Conservation (phyloP, 768 basidiomycete genomes). For the Collybia sp. region DNA sequence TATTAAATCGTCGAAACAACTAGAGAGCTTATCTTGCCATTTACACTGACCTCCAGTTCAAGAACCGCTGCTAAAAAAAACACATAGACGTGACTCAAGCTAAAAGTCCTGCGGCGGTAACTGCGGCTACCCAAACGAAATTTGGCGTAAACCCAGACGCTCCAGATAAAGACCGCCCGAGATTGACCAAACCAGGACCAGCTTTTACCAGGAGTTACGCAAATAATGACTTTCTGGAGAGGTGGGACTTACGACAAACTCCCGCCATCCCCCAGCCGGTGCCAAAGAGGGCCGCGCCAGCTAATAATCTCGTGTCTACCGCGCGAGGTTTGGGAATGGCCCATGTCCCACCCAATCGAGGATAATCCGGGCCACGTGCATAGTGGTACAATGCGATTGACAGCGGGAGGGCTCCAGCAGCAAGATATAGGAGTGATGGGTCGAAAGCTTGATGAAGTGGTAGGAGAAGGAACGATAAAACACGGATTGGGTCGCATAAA, state of each 20-base stretch:
- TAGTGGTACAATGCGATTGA: slow-evolving; percentile 38
- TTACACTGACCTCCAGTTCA: too few species aligned
- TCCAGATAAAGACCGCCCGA: slow-evolving; percentile 43
- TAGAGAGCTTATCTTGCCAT: too few species aligned
- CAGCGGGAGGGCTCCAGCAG: slow-evolving; percentile 46
- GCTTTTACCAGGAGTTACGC: slow-evolving; percentile 27
- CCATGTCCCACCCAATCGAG: slow-evolving; percentile 41
- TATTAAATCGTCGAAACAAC: too few species aligned
- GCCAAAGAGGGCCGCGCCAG: slow-evolving; percentile 54
- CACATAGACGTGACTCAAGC: too few species aligned
- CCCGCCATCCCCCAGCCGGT: slow-evolving; percentile 60
- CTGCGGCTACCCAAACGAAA: slow-evolving; percentile 32
- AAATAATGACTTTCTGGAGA: slow-evolving; percentile 1
- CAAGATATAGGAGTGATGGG: slow-evolving; percentile 50
- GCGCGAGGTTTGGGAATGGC: slow-evolving; percentile 30
- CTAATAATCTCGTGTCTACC: slow-evolving; percentile 41
- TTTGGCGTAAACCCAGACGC: slow-evolving; percentile 26
- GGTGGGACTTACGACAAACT: slow-evolving; percentile 48
- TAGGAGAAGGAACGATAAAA: slow-evolving; percentile 48
- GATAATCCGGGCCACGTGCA: slow-evolving; percentile 30
- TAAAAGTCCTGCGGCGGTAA: too few species aligned
- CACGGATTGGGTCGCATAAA: slow-evolving; percentile 42
- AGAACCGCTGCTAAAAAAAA: too few species aligned
- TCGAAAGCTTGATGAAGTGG: slow-evolving; percentile 49
- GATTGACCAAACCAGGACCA: slow-evolving; percentile 58